phyloP scores from a whole-genome alignment of 1,284 basidiomycete genomes.

The Athelia sp. region DNA sequence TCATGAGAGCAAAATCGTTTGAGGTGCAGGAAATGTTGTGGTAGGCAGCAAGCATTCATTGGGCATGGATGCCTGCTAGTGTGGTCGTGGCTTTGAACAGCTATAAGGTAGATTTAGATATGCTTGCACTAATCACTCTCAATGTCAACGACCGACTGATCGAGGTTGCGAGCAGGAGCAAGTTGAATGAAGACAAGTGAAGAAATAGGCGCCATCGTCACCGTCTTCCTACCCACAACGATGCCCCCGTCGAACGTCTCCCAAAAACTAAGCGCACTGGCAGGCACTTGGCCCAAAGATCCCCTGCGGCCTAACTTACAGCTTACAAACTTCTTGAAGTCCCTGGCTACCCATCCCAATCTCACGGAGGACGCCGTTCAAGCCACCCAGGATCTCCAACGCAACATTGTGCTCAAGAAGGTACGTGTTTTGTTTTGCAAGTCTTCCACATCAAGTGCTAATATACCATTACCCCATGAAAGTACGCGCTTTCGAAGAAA shows the following conservation, averaged over 20 bases:
- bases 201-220: constrained; percentile 2
- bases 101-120: too few relatives aligned
- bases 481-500: constrained; percentile 64
- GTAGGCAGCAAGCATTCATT: too few relatives aligned
- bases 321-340: constrained; percentile 56
- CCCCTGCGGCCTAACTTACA: constrained; percentile 73
- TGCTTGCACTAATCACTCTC: too few relatives aligned
- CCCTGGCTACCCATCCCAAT: constrained; percentile 62
- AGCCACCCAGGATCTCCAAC: constrained; percentile 47
- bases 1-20: too few relatives aligned
- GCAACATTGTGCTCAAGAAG: constrained; percentile 51
- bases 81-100: too few relatives aligned
- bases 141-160: too few relatives aligned
- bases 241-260: constrained; percentile 36
- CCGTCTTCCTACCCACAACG: constrained; percentile 11
- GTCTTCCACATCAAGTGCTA: too few relatives aligned
- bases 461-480: constrained; percentile 13
- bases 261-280: constrained; percentile 47
- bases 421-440: constrained; percentile 39
- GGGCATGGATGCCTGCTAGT: too few relatives aligned
- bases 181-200: too few relatives aligned
- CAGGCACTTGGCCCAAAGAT: constrained; percentile 57
- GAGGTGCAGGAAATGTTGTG: too few relatives aligned
- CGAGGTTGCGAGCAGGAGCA: too few relatives aligned
- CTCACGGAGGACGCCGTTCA: constrained; percentile 55